Base-by-base conservation (phyloP, 129 eudicot species). In the Ambrosia artemisiifolia region DNA sequence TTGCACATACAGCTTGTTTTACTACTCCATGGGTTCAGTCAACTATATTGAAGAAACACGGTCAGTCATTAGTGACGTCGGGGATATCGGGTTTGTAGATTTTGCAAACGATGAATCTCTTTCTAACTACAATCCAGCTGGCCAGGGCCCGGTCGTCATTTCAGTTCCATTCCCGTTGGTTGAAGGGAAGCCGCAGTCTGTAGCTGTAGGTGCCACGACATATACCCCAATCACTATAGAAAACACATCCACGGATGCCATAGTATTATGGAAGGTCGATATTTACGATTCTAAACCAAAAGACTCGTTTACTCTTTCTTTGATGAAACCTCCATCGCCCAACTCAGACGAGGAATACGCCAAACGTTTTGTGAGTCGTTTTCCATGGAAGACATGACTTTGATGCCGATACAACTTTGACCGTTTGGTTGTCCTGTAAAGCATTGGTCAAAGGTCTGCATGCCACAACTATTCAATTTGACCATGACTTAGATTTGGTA, bases 301-400 rank as follows among this genome's bases (percentile, higher is more conserved):
- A 32, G 76, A 85, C 46, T 80, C 91, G 3, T 93, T 93, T 81
- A 87, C 85, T 11, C 80, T 93, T 40, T 93, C 98, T 0, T 18
- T 90, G 61, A 84, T 93, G 96, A 85, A 93, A 73, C 98, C 98
- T n/a, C n/a, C n/a, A n/a, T n/a, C n/a, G n/a, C n/a, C n/a, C n/a
- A n/a, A n/a, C n/a, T n/a, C n/a, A n/a, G 91, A 91, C 48, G 74
- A 53, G 12, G 74, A 70, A 32, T 82, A 86, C 38, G 28, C 63
- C 51, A 66, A 57, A 8, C 79, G 77, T 7, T 93, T 85, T 67
- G 30, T 85, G 96, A 91, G 48, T 76, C 86, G 24, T 82, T 75
- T 76, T 19, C 73, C 11, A 53, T 93, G 78, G 98, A 93, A 50
- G 96, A 93, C 65, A 83, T 95, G 76, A 79, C 86, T 60, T 61